Percentiles rank a stretch among this genome's conserved stretches.
Evolutionary conservation across 2,329 filamentous ascomycete genomes (phyloP).

Genomic region (Claviceps humidiphila): DNA sequence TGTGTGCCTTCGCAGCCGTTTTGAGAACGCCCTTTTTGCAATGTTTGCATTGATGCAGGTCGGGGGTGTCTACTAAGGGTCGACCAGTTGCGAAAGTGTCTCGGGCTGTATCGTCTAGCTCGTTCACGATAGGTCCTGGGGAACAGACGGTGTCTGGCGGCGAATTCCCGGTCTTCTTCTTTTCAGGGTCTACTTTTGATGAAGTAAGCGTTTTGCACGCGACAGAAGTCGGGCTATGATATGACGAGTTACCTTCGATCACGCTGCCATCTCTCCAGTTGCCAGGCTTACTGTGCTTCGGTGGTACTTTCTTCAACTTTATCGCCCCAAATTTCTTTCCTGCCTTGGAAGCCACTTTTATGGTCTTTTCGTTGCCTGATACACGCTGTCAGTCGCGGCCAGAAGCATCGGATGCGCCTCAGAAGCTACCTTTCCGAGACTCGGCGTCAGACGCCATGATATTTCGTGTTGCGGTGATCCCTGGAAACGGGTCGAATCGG

Average conservation of each 20-base stretch:
- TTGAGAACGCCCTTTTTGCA: conserved; percentile 82
- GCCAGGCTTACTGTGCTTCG: conserved; percentile 52
- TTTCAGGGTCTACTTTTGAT: conserved; percentile 21
- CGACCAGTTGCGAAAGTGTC: conserved; percentile 71
- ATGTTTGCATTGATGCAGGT: conserved; percentile 79
- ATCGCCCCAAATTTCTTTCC: conserved; percentile 36
- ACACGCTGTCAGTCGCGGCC: background rate
- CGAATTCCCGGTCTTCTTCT: conserved; percentile 36
- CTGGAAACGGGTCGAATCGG: background rate
- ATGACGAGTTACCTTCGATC: conserved; percentile 38
- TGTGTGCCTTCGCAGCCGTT: conserved; percentile 62
- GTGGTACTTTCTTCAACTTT: conserved; percentile 49
- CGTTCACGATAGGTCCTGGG: conserved; percentile 46
- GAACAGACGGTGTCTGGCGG: conserved; percentile 29
- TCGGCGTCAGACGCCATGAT: conserved; percentile 11
- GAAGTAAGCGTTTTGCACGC: background rate
- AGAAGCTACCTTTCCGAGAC: conserved; percentile 17
- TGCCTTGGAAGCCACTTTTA: conserved; percentile 49
- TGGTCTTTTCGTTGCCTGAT: conserved; percentile 33
- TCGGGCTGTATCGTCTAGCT: conserved; percentile 62
- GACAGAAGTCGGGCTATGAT: background rate
- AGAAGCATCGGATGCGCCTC: background rate
- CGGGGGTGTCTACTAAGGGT: conserved; percentile 66
- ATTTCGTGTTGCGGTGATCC: background rate
- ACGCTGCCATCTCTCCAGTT: conserved; percentile 60